Evolutionary conservation across 78 protist genomes (phyloP).

Genomic region (Mastigamoeba balamuthi): DNA sequence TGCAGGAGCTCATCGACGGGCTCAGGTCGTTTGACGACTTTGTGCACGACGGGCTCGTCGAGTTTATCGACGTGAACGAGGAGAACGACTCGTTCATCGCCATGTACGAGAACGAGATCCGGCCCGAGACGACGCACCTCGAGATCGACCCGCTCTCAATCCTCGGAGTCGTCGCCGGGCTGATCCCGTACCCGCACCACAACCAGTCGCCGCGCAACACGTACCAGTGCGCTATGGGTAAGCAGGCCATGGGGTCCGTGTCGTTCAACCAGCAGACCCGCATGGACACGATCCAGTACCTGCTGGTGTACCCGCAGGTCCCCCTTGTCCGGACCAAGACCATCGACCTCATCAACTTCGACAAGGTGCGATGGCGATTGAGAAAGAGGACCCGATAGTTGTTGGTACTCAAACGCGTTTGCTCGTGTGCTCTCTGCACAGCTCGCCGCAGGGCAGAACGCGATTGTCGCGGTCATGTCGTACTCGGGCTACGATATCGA

Average conservation of each 20-base stretch:
- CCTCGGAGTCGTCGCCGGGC: conserved; percentile 91
- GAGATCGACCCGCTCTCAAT: conserved; percentile 98
- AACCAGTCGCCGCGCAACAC: conserved; percentile 99
- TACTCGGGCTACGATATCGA: conserved; percentile 99
- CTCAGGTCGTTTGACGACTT: conserved; percentile 54
- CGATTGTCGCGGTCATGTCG: conserved; percentile 95
- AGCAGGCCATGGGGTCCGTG: conserved; percentile 99
- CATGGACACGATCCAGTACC: conserved; percentile 90
- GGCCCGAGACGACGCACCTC: conserved; percentile 83
- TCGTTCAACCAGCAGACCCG: conserved; percentile 93
- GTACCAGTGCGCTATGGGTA: conserved; percentile 99
- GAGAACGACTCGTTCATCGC: conserved; percentile 80
- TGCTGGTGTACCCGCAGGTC: conserved; percentile 88
- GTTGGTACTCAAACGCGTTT: not conserved
- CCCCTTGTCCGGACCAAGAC: conserved; percentile 88
- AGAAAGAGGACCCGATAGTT: too few species aligned
- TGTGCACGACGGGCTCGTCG: conserved; percentile 67
- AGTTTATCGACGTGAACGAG: conserved; percentile 95
- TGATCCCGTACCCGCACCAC: conserved; percentile 98
- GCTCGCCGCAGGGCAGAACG: conserved; percentile 95
- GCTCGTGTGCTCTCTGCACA: not conserved
- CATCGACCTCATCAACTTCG: conserved; percentile 70
- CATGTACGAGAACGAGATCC: conserved; percentile 34
- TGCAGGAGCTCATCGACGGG: conserved; percentile 64
- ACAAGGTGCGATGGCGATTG: conserved; percentile 26